These are phyloP conservation scores for Claviceps pazoutovae DNA, from an alignment of 2,329 filamentous ascomycete species.

Conservation along the genomic window DNA sequence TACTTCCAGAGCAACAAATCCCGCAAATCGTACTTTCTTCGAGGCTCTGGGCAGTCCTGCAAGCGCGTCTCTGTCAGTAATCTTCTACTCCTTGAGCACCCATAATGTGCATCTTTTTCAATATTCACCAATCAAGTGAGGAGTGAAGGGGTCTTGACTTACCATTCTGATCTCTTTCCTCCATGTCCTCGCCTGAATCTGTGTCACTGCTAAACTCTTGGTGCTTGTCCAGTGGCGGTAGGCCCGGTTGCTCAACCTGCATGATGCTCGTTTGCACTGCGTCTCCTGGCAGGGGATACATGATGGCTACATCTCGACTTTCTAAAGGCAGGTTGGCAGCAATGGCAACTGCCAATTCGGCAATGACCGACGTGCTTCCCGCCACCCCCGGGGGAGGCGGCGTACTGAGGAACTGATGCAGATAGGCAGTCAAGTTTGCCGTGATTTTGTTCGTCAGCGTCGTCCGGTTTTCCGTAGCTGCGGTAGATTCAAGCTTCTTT, in stretches of 20 bases:
- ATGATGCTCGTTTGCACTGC: conserved; percentile 59
- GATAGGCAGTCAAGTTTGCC: conserved; percentile 48
- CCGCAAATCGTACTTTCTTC: conserved; percentile 56
- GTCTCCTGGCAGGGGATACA: conserved; percentile 70
- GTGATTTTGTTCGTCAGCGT: conserved; percentile 59
- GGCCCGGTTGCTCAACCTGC: conserved; percentile 65
- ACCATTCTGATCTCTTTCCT: conserved; percentile 27
- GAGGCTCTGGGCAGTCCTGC: conserved; percentile 30
- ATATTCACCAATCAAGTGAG: background rate
- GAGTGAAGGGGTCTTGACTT: conserved; percentile 14
- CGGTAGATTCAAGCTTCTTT: conserved; percentile 49
- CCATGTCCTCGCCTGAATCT: conserved; percentile 18
- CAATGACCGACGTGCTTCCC: conserved; percentile 79
- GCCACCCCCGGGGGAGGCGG: conserved; percentile 72
- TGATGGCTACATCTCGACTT: conserved; percentile 76
- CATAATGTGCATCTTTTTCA: background rate
- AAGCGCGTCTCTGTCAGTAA: conserved; percentile 25
- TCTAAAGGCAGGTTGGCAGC: conserved; percentile 78
- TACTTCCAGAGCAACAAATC: conserved; percentile 63
- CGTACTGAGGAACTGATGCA: conserved; percentile 62
- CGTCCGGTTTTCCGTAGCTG: conserved; percentile 51
- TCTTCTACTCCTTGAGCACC: conserved; percentile 7
- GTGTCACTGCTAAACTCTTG: conserved; percentile 22
- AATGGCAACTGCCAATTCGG: conserved; percentile 79
- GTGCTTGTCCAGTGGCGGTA: conserved; percentile 45